Base-by-base conservation (phyloP, 805 yeast genomes). In the Isabelozyma heimii region DNA sequence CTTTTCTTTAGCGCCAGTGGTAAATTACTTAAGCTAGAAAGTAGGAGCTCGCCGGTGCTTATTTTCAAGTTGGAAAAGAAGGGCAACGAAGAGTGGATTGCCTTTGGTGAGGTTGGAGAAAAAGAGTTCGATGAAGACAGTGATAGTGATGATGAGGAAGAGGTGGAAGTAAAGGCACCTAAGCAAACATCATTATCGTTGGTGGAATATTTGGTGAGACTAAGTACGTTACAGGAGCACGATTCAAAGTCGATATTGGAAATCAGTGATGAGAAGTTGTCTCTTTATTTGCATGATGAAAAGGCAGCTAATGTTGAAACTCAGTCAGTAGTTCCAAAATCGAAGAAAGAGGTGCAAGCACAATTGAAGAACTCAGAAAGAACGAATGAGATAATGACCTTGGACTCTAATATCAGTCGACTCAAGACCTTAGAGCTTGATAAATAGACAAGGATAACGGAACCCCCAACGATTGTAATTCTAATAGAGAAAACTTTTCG, bases 1-100 rank as follows among this genome's bases (percentile, higher is more conserved):
- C 62, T 86, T 42, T 87, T 84, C 54, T 87, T 85, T 62, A 81
- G 84, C 51, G 87, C 87, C 2, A 83, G 89, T 5, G 92, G 91
- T 0, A 76, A 76, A 47, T 62, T 87, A 15, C 72, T 87, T 26
- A 80, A 79, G 44, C 65, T 88, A 13, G 87, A 84, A 39, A 88
- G 83, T 40, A 72, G 81, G 39, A 74, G 75, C 42, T 67, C 82
- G 0, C 90, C 94, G 0, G 92, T 87, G 0, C 67, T 87, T 46
- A 84, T 87, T 1, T 59, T 87, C 35, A 88, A 87, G 56, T 60
- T 75, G 3, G 48, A 48, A 7, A 37, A 33, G 4, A 53, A 48
- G 4, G 48, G 44, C 9, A 37, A 50, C 4, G 65, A 70, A n/a
- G 73, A 70, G 40, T 82, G 85, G 84, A 51, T 78, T 20, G 86